These are phyloP conservation scores for Avena insularis DNA, from an alignment of 176 grass and related monocot genomes.

Conservation along the genomic window DNA sequence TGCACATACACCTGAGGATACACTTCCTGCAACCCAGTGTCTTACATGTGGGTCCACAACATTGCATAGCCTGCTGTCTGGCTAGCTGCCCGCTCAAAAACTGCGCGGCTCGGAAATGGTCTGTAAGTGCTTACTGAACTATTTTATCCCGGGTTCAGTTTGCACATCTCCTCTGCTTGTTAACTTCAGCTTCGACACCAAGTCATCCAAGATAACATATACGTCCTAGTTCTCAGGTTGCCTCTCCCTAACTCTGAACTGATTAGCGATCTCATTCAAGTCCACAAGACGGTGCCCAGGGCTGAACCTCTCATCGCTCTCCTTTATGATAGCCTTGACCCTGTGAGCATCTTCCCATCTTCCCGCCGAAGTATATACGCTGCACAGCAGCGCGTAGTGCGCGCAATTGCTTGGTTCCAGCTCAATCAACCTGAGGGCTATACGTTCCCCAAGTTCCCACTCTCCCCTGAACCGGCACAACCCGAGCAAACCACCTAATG, in stretches of 20 bases:
- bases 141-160: constrained; percentile 17
- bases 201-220: constrained; percentile 59
- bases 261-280: constrained; percentile 59
- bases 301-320: constrained; percentile 41
- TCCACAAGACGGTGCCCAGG: constrained; percentile 64
- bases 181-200: constrained; percentile 34
- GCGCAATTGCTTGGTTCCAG: constrained; percentile 60
- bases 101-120: background rate
- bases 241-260: constrained; percentile 54
- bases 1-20: background rate
- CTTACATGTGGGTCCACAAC: background rate
- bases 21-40: background rate
- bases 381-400: constrained; percentile 64
- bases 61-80: background rate
- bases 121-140: background rate
- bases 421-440: constrained; percentile 68
- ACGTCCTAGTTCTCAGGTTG: constrained; percentile 52
- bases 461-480: constrained; percentile 62
- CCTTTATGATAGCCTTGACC: constrained; percentile 62
- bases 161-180: background rate
- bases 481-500: constrained; percentile 64
- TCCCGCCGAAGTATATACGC: constrained; percentile 70
- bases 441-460: constrained; percentile 61
- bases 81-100: background rate
- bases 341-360: constrained; percentile 66